Conservation (phyloP, 192 early-diverging fungal genomes). For the Helicostylum pulchrum region DNA sequence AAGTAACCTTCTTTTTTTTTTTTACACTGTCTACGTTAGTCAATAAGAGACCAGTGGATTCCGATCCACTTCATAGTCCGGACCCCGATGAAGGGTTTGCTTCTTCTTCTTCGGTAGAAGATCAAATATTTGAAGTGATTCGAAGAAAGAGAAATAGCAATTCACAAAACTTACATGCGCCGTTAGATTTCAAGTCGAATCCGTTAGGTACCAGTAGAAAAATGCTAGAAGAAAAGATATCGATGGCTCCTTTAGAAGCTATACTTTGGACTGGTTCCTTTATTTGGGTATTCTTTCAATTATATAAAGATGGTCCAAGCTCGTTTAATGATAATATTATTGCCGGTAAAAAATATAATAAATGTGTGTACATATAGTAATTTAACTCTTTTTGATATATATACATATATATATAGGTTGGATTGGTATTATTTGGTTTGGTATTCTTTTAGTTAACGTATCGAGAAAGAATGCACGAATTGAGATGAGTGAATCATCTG, state of each 20-base stretch:
- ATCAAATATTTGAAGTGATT: constrained; percentile 18
- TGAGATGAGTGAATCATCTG: constrained; percentile 9
- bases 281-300: constrained; percentile 8
- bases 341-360: constrained; percentile 4
- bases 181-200: constrained; percentile 13
- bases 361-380: neutral
- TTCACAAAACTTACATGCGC: neutral
- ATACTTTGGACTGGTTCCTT: constrained; percentile 11
- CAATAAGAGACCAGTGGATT: neutral
- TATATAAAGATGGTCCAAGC: constrained; percentile 2
- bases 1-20: no score
- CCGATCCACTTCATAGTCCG: neutral
- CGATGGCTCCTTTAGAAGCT: constrained; percentile 4
- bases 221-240: neutral
- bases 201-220: neutral
- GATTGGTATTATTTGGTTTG: constrained; percentile 1
- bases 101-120: constrained; percentile 28
- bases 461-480: neutral
- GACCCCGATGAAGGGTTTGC: constrained; percentile 36
- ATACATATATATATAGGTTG: constrained; percentile 2
- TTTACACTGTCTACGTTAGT: no score
- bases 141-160: constrained; percentile 7
- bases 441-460: neutral
- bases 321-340: constrained; percentile 6
- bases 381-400: neutral